Evolutionary conservation across 371 early-diverging fungal genomes (phyloP), one percentile per base, ranked within the genome.

Genomic region (Nematocida sp.): DNA sequence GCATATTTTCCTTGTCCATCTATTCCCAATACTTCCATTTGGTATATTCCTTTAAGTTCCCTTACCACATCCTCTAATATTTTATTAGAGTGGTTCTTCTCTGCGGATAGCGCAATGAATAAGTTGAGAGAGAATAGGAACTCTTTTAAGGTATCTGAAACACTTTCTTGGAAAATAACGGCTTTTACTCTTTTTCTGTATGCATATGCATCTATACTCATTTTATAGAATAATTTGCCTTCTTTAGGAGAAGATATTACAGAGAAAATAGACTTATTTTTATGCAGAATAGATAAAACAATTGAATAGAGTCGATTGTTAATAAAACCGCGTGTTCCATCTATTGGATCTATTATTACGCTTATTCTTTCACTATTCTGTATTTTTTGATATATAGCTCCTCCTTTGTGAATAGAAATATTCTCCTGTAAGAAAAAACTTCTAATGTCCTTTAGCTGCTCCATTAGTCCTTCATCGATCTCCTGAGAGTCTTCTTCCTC

Each of bases 1-100:
- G 69, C 69, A 48, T 68, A 68, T 33, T 68, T 68, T n/a, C 69
- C 23, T 40, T 68, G 69, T 1, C 69, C 69, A 30, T 68, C 69
- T 28, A 68, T 45, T 33, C 35, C 36, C 7, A 35, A 3, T 11
- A 56, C 35, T 13, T 20, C 11, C 5, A 59, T 36, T 30, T 38
- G 32, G 51, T 59, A 59, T 3, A 47, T n/a, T 30, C 39, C 20
- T 16, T 20, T 20, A 2, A 68, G 20, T 25, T 36, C 28, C 11
- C 9, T 23, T 11, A 68, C 18, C 11, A 45, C 38, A 35, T 55
- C 26, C 7, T 39, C 39, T 3, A 61, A 9, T 13, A 55, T 5
- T 4, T 7, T 5, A 30, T 30, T 50, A 7, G 69, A 68, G 35
- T 68, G 69, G 9, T 11, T 11, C 3, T n/a, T 36, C 30, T 68